Conservation (phyloP, 345 rosid genomes). For the Gossypium rotundifolium region DNA sequence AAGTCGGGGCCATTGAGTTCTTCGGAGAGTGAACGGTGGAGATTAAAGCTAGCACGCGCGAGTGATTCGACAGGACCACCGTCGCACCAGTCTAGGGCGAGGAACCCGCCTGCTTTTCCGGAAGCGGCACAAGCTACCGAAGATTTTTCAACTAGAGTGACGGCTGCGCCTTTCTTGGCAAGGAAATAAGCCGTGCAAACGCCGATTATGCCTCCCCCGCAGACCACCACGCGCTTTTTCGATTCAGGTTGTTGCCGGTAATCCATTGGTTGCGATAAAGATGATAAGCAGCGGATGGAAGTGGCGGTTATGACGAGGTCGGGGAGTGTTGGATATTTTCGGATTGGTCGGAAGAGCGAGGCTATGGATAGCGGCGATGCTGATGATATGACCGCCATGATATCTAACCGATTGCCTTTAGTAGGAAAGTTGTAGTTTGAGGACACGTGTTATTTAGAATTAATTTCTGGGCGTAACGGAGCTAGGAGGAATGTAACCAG, state of each 20-base stretch:
- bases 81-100: constrained; percentile 90
- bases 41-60: constrained; percentile 81
- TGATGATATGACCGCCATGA: constrained; percentile 21
- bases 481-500: not conserved
- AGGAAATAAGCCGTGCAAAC: constrained; percentile 87
- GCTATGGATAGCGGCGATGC: constrained; percentile 1
- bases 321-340: not conserved
- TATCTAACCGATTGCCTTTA: not conserved
- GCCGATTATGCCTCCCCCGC: constrained; percentile 86
- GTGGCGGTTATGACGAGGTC: not conserved
- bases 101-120: constrained; percentile 88
- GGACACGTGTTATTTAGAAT: constrained; percentile 13
- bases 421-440: not conserved
- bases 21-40: constrained; percentile 68
- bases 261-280: constrained; percentile 26
- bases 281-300: constrained; percentile 18
- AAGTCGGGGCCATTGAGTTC: constrained; percentile 63
- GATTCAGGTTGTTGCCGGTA: not conserved
- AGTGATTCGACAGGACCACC: constrained; percentile 49
- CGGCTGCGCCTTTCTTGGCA: constrained; percentile 58
- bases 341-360: not conserved
- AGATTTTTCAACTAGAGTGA: constrained; percentile 70
- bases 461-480: not conserved
- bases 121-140: constrained; percentile 85
- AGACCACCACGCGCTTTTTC: constrained; percentile 47